phyloP scores from a whole-genome alignment of 176 grass and related monocot species.

The Guadua angustifolia region DNA sequence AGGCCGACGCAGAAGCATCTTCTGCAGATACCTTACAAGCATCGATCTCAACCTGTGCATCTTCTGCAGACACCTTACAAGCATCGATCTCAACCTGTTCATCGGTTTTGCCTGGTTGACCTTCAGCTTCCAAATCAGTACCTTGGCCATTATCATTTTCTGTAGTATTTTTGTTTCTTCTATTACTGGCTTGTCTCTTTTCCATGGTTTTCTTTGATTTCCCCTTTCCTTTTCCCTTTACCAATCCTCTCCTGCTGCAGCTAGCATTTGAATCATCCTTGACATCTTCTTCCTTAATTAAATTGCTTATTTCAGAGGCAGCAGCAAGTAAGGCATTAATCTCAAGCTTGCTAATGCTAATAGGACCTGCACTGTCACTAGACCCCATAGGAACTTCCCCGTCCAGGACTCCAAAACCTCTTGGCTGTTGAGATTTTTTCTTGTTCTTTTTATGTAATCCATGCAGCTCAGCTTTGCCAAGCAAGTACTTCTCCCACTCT shows the following conservation, averaged over 20 bases:
- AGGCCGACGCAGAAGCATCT: constrained; percentile 18
- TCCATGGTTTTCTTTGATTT: constrained; percentile 50
- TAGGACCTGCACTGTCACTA: constrained; percentile 59
- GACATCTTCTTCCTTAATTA: constrained; percentile 55
- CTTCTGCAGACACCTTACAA: constrained; percentile 37
- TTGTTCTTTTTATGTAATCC: constrained; percentile 69
- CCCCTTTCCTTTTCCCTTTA: constrained; percentile 66
- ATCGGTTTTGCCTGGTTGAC: constrained; percentile 43
- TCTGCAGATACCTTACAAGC: constrained; percentile 36
- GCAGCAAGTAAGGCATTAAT: constrained; percentile 82
- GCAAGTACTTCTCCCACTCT: constrained; percentile 96
- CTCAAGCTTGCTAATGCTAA: constrained; percentile 80
- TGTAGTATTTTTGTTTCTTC: constrained; percentile 38
- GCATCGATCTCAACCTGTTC: constrained; percentile 28
- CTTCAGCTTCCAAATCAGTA: constrained; percentile 42
- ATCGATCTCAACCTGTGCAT: constrained; percentile 35
- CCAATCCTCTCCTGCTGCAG: constrained; percentile 35
- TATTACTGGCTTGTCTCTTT: constrained; percentile 42
- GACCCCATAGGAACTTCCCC: constrained; percentile 62
- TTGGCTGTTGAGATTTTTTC: constrained; percentile 76
- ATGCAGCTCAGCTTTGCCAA: constrained; percentile 79
- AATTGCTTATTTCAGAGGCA: constrained; percentile 72
- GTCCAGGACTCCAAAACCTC: constrained; percentile 92
- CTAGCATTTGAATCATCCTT: constrained; percentile 49
- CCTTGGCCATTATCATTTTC: constrained; percentile 47